Conservation (phyloP, 176 grass and related monocot genomes). For the Juncus inflexus region DNA sequence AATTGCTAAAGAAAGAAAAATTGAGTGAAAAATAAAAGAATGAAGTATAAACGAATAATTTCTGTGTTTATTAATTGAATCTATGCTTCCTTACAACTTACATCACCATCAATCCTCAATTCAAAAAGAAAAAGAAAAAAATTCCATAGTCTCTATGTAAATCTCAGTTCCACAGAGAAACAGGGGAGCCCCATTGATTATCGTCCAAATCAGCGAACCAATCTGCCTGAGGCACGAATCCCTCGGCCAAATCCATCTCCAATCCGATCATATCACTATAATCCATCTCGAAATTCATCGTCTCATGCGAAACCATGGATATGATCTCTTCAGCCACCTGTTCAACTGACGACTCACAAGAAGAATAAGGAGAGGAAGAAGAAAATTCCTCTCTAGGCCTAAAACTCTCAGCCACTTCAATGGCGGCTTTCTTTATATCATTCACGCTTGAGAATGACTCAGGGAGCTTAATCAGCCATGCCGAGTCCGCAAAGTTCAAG, state of each 20-base stretch:
- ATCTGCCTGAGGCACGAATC: conserved; percentile 20
- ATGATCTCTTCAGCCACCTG: background rate
- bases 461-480: conserved; percentile 31
- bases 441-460: background rate
- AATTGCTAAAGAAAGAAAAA: no score
- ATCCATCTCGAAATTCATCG: background rate
- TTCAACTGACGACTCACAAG: background rate
- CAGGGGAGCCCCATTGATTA: background rate
- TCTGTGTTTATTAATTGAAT: no score
- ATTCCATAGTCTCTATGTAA: background rate
- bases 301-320: background rate
- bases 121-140: background rate
- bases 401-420: conserved; percentile 36
- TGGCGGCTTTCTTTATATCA: conserved; percentile 38
- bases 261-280: background rate
- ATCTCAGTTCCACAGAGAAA: conserved; percentile 19
- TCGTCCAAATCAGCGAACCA: conserved; percentile 5
- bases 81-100: no score
- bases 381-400: background rate
- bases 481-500: conserved; percentile 62
- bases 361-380: background rate
- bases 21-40: no score
- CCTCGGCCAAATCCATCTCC: no score
- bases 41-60: no score
- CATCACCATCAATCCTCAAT: no score